These are phyloP conservation scores for Phragmites australis DNA, from an alignment of 176 grass and related monocot genomes.

Conservation along the genomic window DNA sequence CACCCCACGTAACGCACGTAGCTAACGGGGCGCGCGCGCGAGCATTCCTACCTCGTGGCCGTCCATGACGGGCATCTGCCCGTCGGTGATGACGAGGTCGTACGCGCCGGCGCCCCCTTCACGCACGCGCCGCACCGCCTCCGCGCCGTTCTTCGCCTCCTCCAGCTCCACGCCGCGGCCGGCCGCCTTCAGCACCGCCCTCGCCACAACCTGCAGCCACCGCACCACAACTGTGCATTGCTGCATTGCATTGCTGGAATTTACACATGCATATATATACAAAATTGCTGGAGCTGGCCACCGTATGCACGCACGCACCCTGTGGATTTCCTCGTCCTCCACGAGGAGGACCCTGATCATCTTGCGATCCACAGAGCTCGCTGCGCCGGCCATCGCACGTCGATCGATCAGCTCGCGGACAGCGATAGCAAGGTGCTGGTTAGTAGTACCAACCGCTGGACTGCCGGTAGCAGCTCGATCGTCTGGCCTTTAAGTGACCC, in stretches of 20 bases:
- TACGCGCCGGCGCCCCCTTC: slow-evolving; percentile 21
- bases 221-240: no score
- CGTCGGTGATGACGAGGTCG: slow-evolving; percentile 71
- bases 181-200: slow-evolving; percentile 31
- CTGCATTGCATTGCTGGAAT: no score
- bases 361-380: slow-evolving; percentile 10
- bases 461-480: no score
- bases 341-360: slow-evolving; percentile 52
- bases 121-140: slow-evolving; percentile 50
- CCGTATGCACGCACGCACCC: slow-evolving; percentile 15
- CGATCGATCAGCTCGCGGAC: not conserved
- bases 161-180: slow-evolving; percentile 32
- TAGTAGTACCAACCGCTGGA: not conserved
- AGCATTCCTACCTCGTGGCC: slow-evolving; percentile 83
- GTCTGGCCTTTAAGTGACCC: not conserved
- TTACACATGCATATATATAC: no score
- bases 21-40: not conserved
- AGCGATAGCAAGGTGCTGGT: not conserved
- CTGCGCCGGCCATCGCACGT: not conserved
- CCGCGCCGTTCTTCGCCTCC: slow-evolving; percentile 46
- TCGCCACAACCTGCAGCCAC: slow-evolving; percentile 46
- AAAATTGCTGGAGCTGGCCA: no score
- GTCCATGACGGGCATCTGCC: slow-evolving; percentile 64
- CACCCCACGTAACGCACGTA: not conserved
- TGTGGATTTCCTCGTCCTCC: slow-evolving; percentile 55